These are phyloP conservation scores for Boletus rufocinnamomeus DNA, from an alignment of 768 basidiomycete species.

Conservation along the genomic window DNA sequence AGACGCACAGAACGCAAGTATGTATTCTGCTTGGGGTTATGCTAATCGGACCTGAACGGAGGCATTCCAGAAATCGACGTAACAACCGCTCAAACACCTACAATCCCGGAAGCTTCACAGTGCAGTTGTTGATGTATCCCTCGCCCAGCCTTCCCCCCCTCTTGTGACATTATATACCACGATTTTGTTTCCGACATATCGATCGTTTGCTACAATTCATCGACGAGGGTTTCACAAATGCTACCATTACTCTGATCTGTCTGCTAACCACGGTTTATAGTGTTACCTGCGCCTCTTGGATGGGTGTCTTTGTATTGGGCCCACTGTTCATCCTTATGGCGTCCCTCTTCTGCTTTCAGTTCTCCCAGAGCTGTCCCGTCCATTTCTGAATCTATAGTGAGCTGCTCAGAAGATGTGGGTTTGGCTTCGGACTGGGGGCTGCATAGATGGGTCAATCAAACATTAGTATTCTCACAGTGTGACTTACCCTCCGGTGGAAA, in stretches of 20 bases:
- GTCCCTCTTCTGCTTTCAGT: slow-evolving; percentile 70
- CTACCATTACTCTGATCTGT: slow-evolving; percentile 9
- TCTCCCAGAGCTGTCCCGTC: slow-evolving; percentile 75
- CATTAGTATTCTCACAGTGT: not conserved
- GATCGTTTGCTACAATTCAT: slow-evolving; percentile 18
- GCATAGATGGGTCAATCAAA: slow-evolving; percentile 12
- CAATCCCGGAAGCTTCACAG: slow-evolving; percentile 84
- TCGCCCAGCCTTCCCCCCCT: not conserved
- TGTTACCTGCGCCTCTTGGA: slow-evolving; percentile 92
- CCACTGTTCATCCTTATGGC: slow-evolving; percentile 90
- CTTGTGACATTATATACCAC: slow-evolving; percentile 29
- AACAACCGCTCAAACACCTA: slow-evolving; percentile 62
- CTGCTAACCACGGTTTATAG: slow-evolving; percentile 79
- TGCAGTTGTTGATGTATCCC: slow-evolving; percentile 67
- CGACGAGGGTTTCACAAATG: slow-evolving; percentile 9
- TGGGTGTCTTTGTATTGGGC: slow-evolving; percentile 84
- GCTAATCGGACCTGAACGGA: slow-evolving; percentile 8
- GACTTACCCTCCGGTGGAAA: slow-evolving; percentile 83
- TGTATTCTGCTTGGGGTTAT: slow-evolving; percentile 11
- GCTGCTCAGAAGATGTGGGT: slow-evolving; percentile 76
- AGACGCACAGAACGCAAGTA: slow-evolving; percentile 55
- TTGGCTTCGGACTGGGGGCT: slow-evolving; percentile 68
- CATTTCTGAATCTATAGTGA: slow-evolving; percentile 77
- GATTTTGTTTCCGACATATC: slow-evolving; percentile 30
- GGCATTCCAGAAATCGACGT: slow-evolving; percentile 82